Evolutionary conservation across 805 yeast species (phyloP).

Genomic region (Spathaspora boniae): DNA sequence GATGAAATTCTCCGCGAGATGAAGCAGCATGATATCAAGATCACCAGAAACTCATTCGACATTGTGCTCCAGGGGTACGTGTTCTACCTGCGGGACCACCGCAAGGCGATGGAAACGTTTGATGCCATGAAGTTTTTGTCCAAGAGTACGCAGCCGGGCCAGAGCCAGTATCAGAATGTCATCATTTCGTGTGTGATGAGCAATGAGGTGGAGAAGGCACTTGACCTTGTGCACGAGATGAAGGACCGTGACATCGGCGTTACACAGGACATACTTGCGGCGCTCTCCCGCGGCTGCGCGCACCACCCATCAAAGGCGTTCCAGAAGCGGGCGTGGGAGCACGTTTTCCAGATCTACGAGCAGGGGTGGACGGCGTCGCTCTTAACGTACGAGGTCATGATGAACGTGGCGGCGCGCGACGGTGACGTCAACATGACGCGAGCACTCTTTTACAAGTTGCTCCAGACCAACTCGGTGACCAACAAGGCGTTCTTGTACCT

Average conservation of each 20-base stretch:
- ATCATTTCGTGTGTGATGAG: conserved; percentile 61
- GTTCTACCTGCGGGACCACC: conserved; percentile 43
- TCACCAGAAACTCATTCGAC: conserved; percentile 47
- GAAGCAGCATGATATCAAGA: conserved; percentile 34
- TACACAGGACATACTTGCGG: conserved; percentile 42
- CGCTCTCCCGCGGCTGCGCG: conserved; percentile 68
- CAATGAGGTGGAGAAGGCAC: conserved; percentile 65
- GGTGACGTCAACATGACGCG: conserved; percentile 75
- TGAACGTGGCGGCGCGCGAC: conserved; percentile 72
- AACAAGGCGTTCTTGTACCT: conserved; percentile 43
- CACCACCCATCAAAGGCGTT: conserved; percentile 38
- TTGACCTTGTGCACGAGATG: conserved; percentile 77
- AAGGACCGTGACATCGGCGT: conserved; percentile 19
- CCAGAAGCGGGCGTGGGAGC: conserved; percentile 69
- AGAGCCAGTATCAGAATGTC: conserved; percentile 66
- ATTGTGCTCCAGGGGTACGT: conserved; percentile 62
- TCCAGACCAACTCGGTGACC: conserved; percentile 32
- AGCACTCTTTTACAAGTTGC: conserved; percentile 54
- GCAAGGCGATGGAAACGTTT: conserved; percentile 69
- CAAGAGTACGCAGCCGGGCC: conserved; percentile 60
- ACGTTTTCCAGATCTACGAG: conserved; percentile 60
- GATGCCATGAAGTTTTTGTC: conserved; percentile 84
- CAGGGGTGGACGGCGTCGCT: conserved; percentile 40
- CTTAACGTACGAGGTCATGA: conserved; percentile 60
- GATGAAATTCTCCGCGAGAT: conserved; percentile 36